Evolutionary conservation across 2,329 filamentous ascomycete species (phyloP), one percentile per base, ranked within the genome.

Genomic region (Conoideocrella luteorostrata): DNA sequence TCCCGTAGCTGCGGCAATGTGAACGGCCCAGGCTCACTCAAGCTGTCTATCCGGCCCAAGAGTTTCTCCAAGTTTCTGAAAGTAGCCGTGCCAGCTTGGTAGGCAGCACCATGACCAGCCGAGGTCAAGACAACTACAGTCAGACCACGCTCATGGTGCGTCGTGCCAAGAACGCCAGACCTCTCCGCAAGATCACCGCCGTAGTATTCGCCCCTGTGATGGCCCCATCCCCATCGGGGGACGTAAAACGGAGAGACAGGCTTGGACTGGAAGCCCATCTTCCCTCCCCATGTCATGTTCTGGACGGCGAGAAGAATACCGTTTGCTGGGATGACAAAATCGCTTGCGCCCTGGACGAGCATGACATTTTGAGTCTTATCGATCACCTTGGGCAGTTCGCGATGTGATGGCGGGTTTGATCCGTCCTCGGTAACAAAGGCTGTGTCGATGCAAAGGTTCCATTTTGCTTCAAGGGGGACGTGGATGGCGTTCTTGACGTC

Each of bases 261-360:
- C 1, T 65, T 61, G 2, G 61, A 58, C 50, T 81, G 75, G 69
- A 91, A 90, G 0, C 86, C 87, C 41, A 84, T 77, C 34, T 71
- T 60, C 4, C 85, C 86, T 45, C 78, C 78, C 80, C 81, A 91
- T 0, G 84, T 89, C 80, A 90, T 87, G 66, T 89, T 89, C 58
- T 91, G 86, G 46, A 90, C 81, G 1, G 75, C 74, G 6, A 88
- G 67, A 2, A 91, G 69, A 0, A 84, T 84, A 13, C 85, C 86
- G 58, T 86, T 84, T 54, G 73, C 69, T 20, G 83, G 68, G 9
- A 88, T 71, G 47, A 86, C 72, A 56, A 75, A 85, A 63, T 89
- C 87, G 10, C 84, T 72, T 39, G 75, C 67, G 10, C 85, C 87
- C 56, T 90, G 85, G 3, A 73, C 82, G 55, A 93, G 80, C 52